These are phyloP conservation scores for Fonsecaea pugnacius DNA, from an alignment of 2,329 filamentous ascomycete genomes.

Conservation along the genomic window DNA sequence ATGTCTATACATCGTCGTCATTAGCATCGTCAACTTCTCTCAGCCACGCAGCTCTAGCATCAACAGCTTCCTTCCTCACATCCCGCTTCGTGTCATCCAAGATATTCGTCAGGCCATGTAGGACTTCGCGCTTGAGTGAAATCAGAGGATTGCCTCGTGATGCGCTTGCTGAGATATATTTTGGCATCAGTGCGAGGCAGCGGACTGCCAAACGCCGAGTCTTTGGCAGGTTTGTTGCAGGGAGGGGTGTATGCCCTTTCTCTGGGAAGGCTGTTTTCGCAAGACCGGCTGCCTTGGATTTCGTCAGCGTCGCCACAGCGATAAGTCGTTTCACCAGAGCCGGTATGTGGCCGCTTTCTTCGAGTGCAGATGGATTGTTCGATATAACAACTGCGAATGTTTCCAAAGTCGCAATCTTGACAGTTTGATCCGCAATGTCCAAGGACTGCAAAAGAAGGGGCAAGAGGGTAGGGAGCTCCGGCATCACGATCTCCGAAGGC, in stretches of 20 bases:
- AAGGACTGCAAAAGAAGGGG: slow-evolving; percentile 67
- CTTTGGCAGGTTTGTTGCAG: slow-evolving; percentile 38
- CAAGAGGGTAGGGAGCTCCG: slow-evolving; percentile 61
- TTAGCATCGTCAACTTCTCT: slow-evolving; percentile 59
- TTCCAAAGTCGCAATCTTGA: slow-evolving; percentile 65
- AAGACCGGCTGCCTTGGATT: slow-evolving; percentile 32
- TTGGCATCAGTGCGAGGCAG: slow-evolving; percentile 36
- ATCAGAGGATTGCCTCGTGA: slow-evolving; percentile 51
- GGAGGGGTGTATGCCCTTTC: slow-evolving; percentile 22
- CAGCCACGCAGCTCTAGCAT: slow-evolving; percentile 65
- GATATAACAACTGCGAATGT: slow-evolving; percentile 63
- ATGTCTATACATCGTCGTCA: slow-evolving; percentile 50
- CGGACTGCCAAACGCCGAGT: slow-evolving; percentile 34
- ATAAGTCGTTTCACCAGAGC: slow-evolving; percentile 63
- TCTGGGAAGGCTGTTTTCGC: slow-evolving; percentile 9
- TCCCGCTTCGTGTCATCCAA: slow-evolving; percentile 67
- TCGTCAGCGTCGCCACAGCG: slow-evolving; percentile 47
- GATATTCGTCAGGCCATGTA: slow-evolving; percentile 58
- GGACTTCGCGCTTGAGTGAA: slow-evolving; percentile 61
- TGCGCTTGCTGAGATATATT: slow-evolving; percentile 42
- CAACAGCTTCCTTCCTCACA: slow-evolving; percentile 66
- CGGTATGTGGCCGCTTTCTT: slow-evolving; percentile 59
- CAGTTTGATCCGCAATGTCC: slow-evolving; percentile 56
- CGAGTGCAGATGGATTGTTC: slow-evolving; percentile 59
- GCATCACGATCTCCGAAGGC: slow-evolving; percentile 63